A percentile compares a stretch with the other conserved stretches of the same genome.
These are phyloP conservation scores for Abortiporus biennis DNA, from an alignment of 1,284 basidiomycete genomes.

Conservation along the genomic window DNA sequence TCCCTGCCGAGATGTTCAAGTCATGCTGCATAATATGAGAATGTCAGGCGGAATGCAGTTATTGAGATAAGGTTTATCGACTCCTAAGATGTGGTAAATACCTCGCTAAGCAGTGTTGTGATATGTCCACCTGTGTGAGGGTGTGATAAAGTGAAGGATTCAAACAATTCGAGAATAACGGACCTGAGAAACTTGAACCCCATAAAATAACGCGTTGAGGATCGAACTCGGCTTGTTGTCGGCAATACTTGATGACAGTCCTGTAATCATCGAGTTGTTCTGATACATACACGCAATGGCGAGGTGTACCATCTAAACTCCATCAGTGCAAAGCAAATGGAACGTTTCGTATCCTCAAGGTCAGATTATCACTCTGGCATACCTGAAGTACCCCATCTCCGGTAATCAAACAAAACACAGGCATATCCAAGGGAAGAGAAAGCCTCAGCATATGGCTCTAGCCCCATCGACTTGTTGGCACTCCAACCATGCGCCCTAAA, in stretches of 20 bases:
- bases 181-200: constrained; percentile 29
- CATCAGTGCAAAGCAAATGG: constrained; percentile 1
- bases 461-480: constrained; percentile 27
- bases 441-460: constrained; percentile 27
- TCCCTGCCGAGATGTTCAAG: constrained; percentile 24
- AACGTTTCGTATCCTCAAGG: too few species aligned
- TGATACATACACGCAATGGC: constrained; percentile 23
- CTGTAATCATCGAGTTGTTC: constrained; percentile 36
- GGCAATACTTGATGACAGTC: constrained; percentile 29
- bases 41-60: too few species aligned
- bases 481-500: constrained; percentile 31
- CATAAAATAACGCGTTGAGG: constrained; percentile 28
- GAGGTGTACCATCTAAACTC: constrained; percentile 27
- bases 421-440: constrained; percentile 29
- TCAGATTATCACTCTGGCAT: too few species aligned
- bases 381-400: constrained; percentile 34
- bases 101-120: constrained; percentile 26
- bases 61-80: background rate
- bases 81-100: background rate
- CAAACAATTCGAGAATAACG: constrained; percentile 3
- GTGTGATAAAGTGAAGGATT: too few species aligned
- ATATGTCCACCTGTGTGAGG: too few species aligned
- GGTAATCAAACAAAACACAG: constrained; percentile 33
- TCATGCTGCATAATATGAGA: too few species aligned
- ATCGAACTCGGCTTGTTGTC: constrained; percentile 27